Evolutionary conservation across 768 basidiomycete species (phyloP).

Genomic region (Suillus hirtellus): DNA sequence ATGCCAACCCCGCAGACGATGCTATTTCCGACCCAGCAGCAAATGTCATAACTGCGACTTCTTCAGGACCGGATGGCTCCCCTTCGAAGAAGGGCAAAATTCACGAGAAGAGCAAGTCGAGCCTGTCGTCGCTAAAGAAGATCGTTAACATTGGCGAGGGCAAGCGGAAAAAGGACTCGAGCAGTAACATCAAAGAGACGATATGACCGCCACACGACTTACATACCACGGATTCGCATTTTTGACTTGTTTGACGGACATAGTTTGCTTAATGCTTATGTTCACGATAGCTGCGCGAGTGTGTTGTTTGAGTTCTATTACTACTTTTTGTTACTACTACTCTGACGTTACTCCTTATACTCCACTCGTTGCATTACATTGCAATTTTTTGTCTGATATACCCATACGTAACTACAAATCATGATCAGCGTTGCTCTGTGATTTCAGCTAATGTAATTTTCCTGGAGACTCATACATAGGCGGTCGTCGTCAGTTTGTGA

Average conservation of each 20-base stretch:
- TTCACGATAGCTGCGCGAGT: slow-evolving; percentile 17
- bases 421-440: slow-evolving; percentile 27
- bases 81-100: slow-evolving; percentile 34
- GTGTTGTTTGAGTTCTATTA: slow-evolving; percentile 19
- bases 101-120: slow-evolving; percentile 56
- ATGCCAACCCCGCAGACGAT: slow-evolving; percentile 31
- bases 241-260: slow-evolving; percentile 22
- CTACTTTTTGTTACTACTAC: slow-evolving; percentile 11
- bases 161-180: slow-evolving; percentile 56
- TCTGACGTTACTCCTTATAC: slow-evolving; percentile 19
- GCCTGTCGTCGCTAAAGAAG: slow-evolving; percentile 57
- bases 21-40: slow-evolving; percentile 36
- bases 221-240: slow-evolving; percentile 12
- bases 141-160: slow-evolving; percentile 42
- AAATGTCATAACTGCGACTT: slow-evolving; percentile 40
- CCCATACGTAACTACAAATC: slow-evolving; percentile 32
- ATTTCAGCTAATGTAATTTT: slow-evolving; percentile 33
- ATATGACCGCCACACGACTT: slow-evolving; percentile 22
- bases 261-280: slow-evolving; percentile 22
- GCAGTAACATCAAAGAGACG: slow-evolving; percentile 46
- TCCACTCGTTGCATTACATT: slow-evolving; percentile 31
- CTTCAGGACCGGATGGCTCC: slow-evolving; percentile 32
- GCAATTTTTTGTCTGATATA: slow-evolving; percentile 29
- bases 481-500: too few relatives aligned
- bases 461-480: not conserved